Conservation (phyloP, 2,329 filamentous ascomycete species). For the Colletotrichum melonis region DNA sequence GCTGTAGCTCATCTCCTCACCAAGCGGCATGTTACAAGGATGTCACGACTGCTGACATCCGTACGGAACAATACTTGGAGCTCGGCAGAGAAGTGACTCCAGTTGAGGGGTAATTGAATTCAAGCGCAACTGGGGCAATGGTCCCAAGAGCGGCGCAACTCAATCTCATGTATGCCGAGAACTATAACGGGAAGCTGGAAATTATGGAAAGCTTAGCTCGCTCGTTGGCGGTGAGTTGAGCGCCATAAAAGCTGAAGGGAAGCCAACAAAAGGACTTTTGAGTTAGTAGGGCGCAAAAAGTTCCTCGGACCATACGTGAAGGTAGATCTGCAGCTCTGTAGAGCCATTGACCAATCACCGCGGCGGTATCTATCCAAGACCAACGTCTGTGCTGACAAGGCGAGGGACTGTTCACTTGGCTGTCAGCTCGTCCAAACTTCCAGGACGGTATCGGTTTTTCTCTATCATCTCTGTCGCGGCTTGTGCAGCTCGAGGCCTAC, state of each 20-base stretch:
- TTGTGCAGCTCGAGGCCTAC: background rate
- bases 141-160: background rate
- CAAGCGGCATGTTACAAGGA: background rate
- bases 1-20: background rate
- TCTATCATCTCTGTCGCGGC: background rate
- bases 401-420: background rate
- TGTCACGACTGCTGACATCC: background rate
- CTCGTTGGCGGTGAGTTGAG: background rate
- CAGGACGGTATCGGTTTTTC: background rate
- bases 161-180: constrained; percentile 18
- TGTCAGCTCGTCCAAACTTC: background rate
- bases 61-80: background rate
- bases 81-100: background rate
- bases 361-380: background rate
- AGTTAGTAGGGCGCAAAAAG: background rate
- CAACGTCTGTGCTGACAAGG: background rate
- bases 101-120: background rate
- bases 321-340: background rate
- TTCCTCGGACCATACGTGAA: background rate
- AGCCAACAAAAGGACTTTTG: background rate
- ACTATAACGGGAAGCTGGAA: constrained; percentile 15
- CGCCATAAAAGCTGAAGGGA: background rate
- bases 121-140: background rate
- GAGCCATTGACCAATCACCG: background rate
- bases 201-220: background rate